Base-by-base conservation (phyloP, 352 stramenopile species). In the Blastocystis sp. region DNA sequence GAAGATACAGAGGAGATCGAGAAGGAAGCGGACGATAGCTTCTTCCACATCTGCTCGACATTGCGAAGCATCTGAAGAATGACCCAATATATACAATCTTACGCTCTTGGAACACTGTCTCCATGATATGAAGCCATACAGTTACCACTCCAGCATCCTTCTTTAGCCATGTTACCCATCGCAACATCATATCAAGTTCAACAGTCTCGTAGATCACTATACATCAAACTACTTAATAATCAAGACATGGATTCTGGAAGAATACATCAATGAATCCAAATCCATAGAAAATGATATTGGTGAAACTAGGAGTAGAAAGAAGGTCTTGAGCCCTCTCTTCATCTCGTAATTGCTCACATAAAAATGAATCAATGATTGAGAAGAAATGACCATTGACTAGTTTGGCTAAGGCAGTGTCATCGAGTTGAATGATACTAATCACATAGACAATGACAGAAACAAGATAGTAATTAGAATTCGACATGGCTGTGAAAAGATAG, bases 241-340 rank as follows among this genome's bases (percentile, higher is more conserved):
- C 16, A 1, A 9, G 32, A 78, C 66, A 21, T 14, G 42, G 42
- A 19, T 59, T 78, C 21, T 65, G n/a, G 35, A 83, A 24, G 49
- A 67, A 54, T 0, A 46, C 16, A 24, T 54, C 29, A 56, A 83
- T 66, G 71, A 65, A 83, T 11, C 29, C 71, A 21, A 83, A 56
- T 37, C 32, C 51, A 42, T 83, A 83, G 71, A 52, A 83, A 9
- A 83, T 35, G 4, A 83, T 65, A 42, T 83, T 66, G 24, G 46
- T 59, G 54, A 83, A 65, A 29, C 66, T 27, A 21, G 14, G 21
- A 42, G 46, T 43, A 32, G 56, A 52, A 19, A 52, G 27, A 12
- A 57, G 14, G 42, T n/a, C 29, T 14, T n/a, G 3, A 37, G 14
- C 43, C n/a, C 19, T 6, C 5, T 32, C 4, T 19, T 32, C 24